A percentile compares a stretch with the other conserved stretches of the same genome.
These are phyloP conservation scores for Phoma sp. DNA, from an alignment of 2,329 filamentous ascomycete genomes.

Conservation along the genomic window DNA sequence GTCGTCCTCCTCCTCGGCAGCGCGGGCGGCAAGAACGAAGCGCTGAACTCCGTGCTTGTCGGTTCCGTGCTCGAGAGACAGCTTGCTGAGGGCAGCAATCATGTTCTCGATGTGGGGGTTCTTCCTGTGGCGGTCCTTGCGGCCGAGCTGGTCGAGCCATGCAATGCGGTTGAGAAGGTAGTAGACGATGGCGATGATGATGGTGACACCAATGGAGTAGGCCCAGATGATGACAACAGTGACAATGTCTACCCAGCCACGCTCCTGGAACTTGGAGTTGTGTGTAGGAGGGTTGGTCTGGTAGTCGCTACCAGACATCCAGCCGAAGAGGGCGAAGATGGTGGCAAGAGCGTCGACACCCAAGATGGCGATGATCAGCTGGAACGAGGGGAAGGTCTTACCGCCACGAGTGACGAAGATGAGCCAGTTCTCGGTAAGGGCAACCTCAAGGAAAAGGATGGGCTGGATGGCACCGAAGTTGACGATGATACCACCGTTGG, in stretches of 20 bases:
- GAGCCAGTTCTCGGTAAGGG: slow-evolving; percentile 62
- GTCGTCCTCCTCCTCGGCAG: slow-evolving; percentile 58
- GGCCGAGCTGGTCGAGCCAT: slow-evolving; percentile 67
- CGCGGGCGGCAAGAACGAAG: slow-evolving; percentile 54
- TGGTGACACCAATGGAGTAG: slow-evolving; percentile 70
- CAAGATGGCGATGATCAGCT: slow-evolving; percentile 73
- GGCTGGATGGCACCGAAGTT: slow-evolving; percentile 77
- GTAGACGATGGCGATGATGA: slow-evolving; percentile 71
- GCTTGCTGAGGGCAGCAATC: slow-evolving; percentile 68
- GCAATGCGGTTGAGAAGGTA: slow-evolving; percentile 65
- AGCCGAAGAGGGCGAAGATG: slow-evolving; percentile 77
- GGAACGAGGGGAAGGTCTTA: slow-evolving; percentile 76
- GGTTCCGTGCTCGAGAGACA: slow-evolving; percentile 65
- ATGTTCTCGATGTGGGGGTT: slow-evolving; percentile 72
- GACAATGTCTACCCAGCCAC: slow-evolving; percentile 66
- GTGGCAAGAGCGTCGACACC: slow-evolving; percentile 75
- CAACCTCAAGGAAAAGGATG: slow-evolving; percentile 63
- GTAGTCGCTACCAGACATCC: slow-evolving; percentile 64
- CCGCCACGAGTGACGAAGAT: slow-evolving; percentile 65
- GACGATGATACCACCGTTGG: slow-evolving; percentile 74
- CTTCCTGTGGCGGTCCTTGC: slow-evolving; percentile 66
- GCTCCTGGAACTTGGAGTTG: slow-evolving; percentile 49
- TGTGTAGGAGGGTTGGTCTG: slow-evolving; percentile 52
- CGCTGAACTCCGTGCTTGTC: slow-evolving; percentile 56
- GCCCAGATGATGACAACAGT: slow-evolving; percentile 70